Conservation (phyloP, 2,329 filamentous ascomycete species). For the Colletotrichum spinosum region DNA sequence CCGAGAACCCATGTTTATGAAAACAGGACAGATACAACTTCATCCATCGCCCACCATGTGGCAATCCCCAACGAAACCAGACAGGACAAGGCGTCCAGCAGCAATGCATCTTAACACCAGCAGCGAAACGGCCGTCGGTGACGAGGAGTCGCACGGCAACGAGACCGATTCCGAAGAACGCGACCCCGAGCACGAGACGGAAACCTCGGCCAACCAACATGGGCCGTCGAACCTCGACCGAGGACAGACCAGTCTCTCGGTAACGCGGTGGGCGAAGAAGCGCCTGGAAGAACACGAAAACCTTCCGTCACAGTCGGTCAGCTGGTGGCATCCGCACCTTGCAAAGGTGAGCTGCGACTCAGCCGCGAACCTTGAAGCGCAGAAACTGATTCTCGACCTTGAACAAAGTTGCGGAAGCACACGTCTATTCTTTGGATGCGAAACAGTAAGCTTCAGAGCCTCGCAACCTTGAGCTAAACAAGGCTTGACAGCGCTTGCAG, state of each 20-base stretch:
- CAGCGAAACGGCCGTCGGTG: neutral
- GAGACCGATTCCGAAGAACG: neutral
- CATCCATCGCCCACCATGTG: too few relatives aligned
- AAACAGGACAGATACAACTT: neutral
- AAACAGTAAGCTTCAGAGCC: conserved; percentile 13
- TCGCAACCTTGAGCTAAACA: too few relatives aligned
- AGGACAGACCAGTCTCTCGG: neutral
- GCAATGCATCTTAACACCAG: neutral
- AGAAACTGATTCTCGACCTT: neutral
- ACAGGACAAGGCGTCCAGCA: neutral
- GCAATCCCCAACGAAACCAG: neutral
- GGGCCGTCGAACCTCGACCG: neutral
- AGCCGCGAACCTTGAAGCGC: neutral
- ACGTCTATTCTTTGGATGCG: conserved; percentile 23
- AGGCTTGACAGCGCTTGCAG: neutral
- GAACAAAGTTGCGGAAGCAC: conserved; percentile 14
- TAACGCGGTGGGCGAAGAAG: conserved; percentile 9
- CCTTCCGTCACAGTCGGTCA: conserved; percentile 23
- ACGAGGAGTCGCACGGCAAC: neutral
- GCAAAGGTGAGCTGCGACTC: neutral
- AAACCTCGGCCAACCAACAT: too few relatives aligned
- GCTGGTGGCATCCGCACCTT: conserved; percentile 28
- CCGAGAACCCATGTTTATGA: neutral
- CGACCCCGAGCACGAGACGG: neutral
- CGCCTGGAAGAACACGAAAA: conserved; percentile 15